Conservation (phyloP, 768 basidiomycete genomes). For the Hygrophorus russula region DNA sequence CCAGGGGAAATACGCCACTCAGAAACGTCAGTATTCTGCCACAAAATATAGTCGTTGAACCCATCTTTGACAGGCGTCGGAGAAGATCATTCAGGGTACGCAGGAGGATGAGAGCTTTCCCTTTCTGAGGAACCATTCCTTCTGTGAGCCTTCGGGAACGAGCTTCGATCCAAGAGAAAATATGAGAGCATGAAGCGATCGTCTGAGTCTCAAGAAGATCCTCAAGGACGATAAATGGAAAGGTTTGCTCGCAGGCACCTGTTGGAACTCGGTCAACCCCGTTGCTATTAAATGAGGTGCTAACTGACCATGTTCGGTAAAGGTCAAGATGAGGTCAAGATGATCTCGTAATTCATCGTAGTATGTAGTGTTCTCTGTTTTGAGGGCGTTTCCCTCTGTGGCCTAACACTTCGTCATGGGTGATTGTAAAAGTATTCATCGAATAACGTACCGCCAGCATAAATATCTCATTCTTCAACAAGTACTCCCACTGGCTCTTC, state of each 20-base stretch:
- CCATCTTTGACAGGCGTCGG: slow-evolving; percentile 78
- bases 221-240: slow-evolving; percentile 66
- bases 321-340: slow-evolving; percentile 64
- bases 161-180: slow-evolving; percentile 82
- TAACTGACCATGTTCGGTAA: slow-evolving; percentile 63
- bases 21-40: slow-evolving; percentile 85
- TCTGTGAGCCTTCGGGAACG: slow-evolving; percentile 61
- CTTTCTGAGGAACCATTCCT: slow-evolving; percentile 76
- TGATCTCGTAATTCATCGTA: slow-evolving; percentile 48
- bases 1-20: slow-evolving; percentile 75
- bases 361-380: slow-evolving; percentile 40
- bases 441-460: slow-evolving; percentile 48
- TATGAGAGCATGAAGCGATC: slow-evolving; percentile 72
- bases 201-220: slow-evolving; percentile 83
- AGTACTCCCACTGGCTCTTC: slow-evolving; percentile 67
- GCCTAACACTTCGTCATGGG: slow-evolving; percentile 25
- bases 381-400: slow-evolving; percentile 57
- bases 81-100: slow-evolving; percentile 83
- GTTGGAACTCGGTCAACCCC: neutral
- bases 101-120: slow-evolving; percentile 76
- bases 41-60: slow-evolving; percentile 75
- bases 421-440: neutral
- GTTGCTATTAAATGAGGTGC: neutral
- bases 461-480: slow-evolving; percentile 63
- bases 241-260: slow-evolving; percentile 73